Evolutionary conservation across 257 asterid species (phyloP).

Genomic region (Solanum chmielewskii): DNA sequence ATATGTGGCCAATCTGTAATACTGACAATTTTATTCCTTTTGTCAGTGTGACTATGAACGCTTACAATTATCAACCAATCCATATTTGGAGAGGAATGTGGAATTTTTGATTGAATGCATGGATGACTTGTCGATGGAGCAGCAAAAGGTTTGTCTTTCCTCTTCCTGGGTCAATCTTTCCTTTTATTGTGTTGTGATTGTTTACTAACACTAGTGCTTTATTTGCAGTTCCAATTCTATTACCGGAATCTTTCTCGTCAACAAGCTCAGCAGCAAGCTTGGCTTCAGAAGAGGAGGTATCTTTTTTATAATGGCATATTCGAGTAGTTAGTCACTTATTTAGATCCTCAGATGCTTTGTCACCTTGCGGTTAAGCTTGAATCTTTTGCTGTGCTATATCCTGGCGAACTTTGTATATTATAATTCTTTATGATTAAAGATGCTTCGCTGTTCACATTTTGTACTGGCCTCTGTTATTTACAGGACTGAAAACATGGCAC

Average conservation of each 20-base stretch:
- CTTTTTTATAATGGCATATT: neutral
- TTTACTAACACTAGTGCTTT: neutral
- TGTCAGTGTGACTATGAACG: conserved; percentile 83
- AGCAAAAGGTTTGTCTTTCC: conserved; percentile 56
- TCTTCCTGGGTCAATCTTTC: neutral
- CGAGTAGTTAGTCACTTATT: neutral
- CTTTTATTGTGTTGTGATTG: neutral
- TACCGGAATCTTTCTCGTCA: conserved; percentile 93
- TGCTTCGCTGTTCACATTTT: neutral
- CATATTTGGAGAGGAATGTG: conserved; percentile 76
- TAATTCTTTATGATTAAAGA: neutral
- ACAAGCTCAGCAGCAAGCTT: conserved; percentile 91
- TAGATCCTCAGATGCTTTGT: neutral
- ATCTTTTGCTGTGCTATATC: neutral
- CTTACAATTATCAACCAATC: conserved; percentile 74
- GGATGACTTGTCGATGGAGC: conserved; percentile 97
- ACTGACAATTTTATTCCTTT: neutral
- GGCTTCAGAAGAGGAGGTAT: conserved; percentile 97
- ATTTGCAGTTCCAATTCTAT: conserved; percentile 76
- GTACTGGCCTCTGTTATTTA: neutral
- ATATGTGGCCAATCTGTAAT: neutral
- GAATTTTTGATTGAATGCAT: conserved; percentile 93
- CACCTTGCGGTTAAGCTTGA: neutral
- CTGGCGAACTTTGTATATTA: neutral
- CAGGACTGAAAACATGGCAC: conserved; percentile 72